phyloP scores from a whole-genome alignment of 1,284 basidiomycete genomes.

The Apiotrichum laibachii region DNA sequence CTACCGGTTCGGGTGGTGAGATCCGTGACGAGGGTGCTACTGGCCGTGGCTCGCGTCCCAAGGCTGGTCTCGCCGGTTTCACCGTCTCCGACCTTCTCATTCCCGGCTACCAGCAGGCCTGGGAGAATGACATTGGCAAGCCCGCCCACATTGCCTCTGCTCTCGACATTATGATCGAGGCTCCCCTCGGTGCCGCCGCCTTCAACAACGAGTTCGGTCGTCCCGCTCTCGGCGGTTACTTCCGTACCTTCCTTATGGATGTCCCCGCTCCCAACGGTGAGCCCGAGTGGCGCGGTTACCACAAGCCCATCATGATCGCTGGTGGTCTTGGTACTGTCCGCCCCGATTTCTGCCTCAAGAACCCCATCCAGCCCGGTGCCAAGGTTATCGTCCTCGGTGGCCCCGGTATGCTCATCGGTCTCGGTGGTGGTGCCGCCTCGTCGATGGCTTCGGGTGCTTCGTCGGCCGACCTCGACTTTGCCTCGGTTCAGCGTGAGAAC shows the following conservation, averaged over 20 bases:
- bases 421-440: slow-evolving; percentile 93
- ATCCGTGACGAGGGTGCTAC: slow-evolving; percentile 98
- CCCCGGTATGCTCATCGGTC: slow-evolving; percentile 92
- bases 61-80: slow-evolving; percentile 91
- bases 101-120: slow-evolving; percentile 80
- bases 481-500: slow-evolving; percentile 95
- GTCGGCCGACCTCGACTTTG: slow-evolving; percentile 91
- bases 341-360: slow-evolving; percentile 73
- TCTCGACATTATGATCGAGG: slow-evolving; percentile 96
- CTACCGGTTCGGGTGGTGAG: slow-evolving; percentile 96
- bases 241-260: slow-evolving; percentile 81
- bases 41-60: slow-evolving; percentile 90
- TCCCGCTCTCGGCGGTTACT: slow-evolving; percentile 73
- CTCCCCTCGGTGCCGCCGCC: slow-evolving; percentile 86
- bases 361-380: slow-evolving; percentile 69
- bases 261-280: slow-evolving; percentile 62
- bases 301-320: slow-evolving; percentile 99
- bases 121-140: slow-evolving; percentile 83
- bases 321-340: slow-evolving; percentile 93
- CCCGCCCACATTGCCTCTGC: slow-evolving; percentile 89
- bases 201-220: slow-evolving; percentile 99
- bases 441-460: slow-evolving; percentile 85
- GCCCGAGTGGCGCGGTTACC: slow-evolving; percentile 71
- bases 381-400: slow-evolving; percentile 94
- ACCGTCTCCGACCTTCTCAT: slow-evolving; percentile 93